Evolutionary conservation across 2,329 filamentous ascomycete species (phyloP).

Genomic region (Sporothrix dimorphospora): DNA sequence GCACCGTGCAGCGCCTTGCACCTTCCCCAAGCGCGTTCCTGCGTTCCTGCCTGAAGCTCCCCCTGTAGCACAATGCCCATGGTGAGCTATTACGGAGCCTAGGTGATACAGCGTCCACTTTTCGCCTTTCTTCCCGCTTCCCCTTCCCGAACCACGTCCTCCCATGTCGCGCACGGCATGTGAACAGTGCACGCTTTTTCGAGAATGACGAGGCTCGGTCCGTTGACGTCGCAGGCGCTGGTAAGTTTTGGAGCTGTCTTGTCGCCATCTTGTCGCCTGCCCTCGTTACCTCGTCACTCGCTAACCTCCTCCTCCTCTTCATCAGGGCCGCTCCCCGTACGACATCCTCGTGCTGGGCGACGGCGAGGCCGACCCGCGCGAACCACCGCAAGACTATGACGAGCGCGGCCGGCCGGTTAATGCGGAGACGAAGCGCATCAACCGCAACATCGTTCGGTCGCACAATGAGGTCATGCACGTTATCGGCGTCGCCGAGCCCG

Average conservation of each 20-base stretch:
- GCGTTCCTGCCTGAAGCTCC: background rate
- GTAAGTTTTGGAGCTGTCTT: conserved; percentile 43
- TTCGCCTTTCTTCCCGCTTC: conserved; percentile 17
- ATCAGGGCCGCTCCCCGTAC: conserved; percentile 64
- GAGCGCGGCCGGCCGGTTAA: conserved; percentile 60
- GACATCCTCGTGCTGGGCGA: conserved; percentile 59
- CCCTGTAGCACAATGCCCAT: conserved; percentile 7
- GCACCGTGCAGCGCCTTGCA: background rate
- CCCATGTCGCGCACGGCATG: conserved; percentile 25
- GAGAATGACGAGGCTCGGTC: conserved; percentile 58
- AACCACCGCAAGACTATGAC: conserved; percentile 56
- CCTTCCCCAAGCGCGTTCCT: background rate
- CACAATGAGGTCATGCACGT: conserved; percentile 68
- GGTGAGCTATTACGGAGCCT: background rate
- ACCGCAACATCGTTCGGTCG: conserved; percentile 60
- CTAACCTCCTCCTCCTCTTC: background rate
- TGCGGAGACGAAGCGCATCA: conserved; percentile 56
- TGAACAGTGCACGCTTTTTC: background rate
- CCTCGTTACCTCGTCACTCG: background rate
- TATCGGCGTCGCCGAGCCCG: conserved; percentile 64
- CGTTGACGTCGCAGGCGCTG: conserved; percentile 60
- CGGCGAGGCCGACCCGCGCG: conserved; percentile 47
- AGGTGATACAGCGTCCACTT: background rate
- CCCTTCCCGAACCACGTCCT: conserved; percentile 13
- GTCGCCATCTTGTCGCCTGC: background rate